These are phyloP conservation scores for Helicocarpus griseus DNA, from an alignment of 2,329 filamentous ascomycete species.

Conservation along the genomic window DNA sequence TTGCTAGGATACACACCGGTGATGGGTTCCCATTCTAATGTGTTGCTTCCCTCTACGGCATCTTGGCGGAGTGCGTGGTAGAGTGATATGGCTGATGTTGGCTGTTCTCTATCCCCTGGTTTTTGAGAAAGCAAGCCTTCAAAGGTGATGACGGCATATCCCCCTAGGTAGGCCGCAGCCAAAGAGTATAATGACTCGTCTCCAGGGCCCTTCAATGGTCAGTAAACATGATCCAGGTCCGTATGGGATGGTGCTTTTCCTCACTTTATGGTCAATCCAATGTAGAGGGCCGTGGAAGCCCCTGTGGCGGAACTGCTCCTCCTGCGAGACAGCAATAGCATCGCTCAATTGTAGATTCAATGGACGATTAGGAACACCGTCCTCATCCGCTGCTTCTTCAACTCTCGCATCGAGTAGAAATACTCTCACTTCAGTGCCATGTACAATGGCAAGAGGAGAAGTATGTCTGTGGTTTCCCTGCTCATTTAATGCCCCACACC, in stretches of 20 bases:
- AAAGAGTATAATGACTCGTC: constrained; percentile 17
- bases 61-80: background rate
- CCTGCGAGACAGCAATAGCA: constrained; percentile 6
- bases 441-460: constrained; percentile 18
- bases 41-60: background rate
- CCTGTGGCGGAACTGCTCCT: constrained; percentile 8
- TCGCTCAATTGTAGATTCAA: constrained; percentile 11
- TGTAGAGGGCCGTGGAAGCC: constrained; percentile 23
- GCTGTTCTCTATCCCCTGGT: background rate
- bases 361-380: constrained; percentile 3
- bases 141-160: constrained; percentile 16
- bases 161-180: constrained; percentile 17
- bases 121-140: background rate
- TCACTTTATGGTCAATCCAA: constrained; percentile 23
- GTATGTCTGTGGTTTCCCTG: background rate
- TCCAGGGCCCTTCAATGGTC: constrained; percentile 13
- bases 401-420: constrained; percentile 17
- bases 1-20: constrained; percentile 17
- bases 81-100: background rate
- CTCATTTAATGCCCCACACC: constrained; percentile 14
- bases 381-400: background rate
- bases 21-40: constrained; percentile 23
- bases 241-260: background rate
- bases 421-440: constrained; percentile 21
- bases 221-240: background rate